Percentiles rank a stretch among this genome's conserved stretches.
phyloP scores from a whole-genome alignment of 176 grass and related monocot species.

The Zea mays region DNA sequence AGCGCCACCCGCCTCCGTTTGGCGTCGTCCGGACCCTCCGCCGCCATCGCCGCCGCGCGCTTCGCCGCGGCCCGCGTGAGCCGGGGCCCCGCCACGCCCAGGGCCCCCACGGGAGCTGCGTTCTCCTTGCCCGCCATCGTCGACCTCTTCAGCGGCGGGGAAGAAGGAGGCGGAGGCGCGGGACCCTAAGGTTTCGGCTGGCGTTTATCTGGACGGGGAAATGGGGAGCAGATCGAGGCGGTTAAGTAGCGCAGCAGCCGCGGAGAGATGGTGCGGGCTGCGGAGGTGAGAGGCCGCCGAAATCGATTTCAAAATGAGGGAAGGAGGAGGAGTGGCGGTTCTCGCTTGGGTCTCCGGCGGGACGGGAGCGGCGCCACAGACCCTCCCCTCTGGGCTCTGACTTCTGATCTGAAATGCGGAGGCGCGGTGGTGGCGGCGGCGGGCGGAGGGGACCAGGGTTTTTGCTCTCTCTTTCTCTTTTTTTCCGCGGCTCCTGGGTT shows the following conservation, averaged over 20 bases:
- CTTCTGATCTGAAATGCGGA: conserved; percentile 2
- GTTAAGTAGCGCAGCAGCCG: conserved; percentile 18
- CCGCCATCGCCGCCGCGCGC: conserved; percentile 40
- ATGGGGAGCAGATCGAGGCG: conserved; percentile 16
- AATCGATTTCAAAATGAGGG: conserved; percentile 33
- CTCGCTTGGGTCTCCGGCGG: not conserved
- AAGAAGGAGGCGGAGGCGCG: not conserved
- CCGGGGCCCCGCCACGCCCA: conserved; percentile 36
- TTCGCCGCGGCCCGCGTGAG: conserved; percentile 65
- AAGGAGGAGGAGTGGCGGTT: conserved; percentile 5
- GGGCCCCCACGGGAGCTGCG: conserved; percentile 12
- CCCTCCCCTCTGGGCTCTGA: too few relatives aligned
- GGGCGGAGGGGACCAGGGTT: too few relatives aligned
- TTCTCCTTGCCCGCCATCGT: conserved; percentile 92
- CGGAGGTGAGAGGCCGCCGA: conserved; percentile 23
- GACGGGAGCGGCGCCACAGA: not conserved
- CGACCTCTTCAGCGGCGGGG: not conserved
- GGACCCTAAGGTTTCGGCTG: conserved; percentile 15
- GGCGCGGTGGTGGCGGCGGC: not conserved
- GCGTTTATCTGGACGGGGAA: not conserved
- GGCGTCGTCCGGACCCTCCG: not conserved
- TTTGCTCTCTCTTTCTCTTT: too few relatives aligned
- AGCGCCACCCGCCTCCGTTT: conserved; percentile 88
- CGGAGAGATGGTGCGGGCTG: not conserved
- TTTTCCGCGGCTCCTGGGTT: too few relatives aligned